Conservation (phyloP, 148 eudicot species). For the Amaranthus cruentus region DNA sequence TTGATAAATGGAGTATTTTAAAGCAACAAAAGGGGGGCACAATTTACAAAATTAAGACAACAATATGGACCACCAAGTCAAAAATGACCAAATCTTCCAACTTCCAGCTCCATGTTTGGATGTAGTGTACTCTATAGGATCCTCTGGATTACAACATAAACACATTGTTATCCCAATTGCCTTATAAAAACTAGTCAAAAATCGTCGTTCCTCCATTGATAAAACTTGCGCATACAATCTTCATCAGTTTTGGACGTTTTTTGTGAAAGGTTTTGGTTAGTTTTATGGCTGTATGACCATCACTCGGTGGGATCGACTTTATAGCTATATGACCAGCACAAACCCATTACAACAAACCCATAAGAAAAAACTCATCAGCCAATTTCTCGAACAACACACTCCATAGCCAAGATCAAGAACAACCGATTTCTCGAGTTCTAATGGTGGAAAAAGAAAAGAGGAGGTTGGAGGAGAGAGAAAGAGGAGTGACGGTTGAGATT, state of each 20-base stretch:
- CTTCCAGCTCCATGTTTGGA: neutral
- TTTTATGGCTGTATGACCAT: constrained; percentile 21
- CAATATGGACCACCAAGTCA: neutral
- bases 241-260: constrained; percentile 27
- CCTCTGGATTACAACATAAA: neutral
- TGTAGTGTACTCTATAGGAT: neutral
- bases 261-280: constrained; percentile 24
- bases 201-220: neutral
- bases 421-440: too few species aligned
- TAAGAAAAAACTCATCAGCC: too few species aligned
- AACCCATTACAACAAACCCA: too few species aligned
- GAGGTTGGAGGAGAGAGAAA: too few species aligned
- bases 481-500: too few species aligned
- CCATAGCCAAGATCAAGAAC: too few species aligned
- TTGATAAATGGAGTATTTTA: neutral
- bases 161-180: constrained; percentile 12
- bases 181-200: neutral
- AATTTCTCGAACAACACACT: too few species aligned
- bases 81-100: constrained; percentile 1
- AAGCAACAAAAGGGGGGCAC: constrained; percentile 20
- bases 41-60: constrained; percentile 3
- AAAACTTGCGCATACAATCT: constrained; percentile 13
- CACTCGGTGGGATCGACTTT: constrained; percentile 33
- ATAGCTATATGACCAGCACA: too few species aligned
- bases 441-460: too few species aligned